Conservation (phyloP, 495 filamentous ascomycete species). For the Aspergillus nidulans region DNA sequence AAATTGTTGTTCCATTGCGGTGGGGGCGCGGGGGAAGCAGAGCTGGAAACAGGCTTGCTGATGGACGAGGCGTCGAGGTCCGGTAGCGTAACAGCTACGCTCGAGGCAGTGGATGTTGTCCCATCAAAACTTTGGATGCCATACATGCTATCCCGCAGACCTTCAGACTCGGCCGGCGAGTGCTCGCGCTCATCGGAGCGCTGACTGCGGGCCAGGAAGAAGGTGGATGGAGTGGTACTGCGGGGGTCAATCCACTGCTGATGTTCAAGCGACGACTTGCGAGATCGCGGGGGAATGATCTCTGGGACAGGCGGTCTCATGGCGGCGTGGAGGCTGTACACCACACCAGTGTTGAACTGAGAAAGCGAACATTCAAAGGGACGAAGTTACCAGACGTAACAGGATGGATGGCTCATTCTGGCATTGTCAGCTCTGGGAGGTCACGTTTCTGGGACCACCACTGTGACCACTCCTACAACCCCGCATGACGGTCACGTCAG, state of each 20-base stretch:
- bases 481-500: constrained; percentile 6
- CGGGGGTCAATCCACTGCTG: constrained; percentile 40
- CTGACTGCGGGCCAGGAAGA: constrained; percentile 41
- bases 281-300: constrained; percentile 22
- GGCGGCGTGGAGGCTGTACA: constrained; percentile 7
- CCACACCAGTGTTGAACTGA: background rate
- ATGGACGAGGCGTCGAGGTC: constrained; percentile 12
- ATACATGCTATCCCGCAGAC: constrained; percentile 44
- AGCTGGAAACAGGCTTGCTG: constrained; percentile 3
- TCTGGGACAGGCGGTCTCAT: constrained; percentile 43
- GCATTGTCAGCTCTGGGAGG: constrained; percentile 16
- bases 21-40: background rate
- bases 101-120: constrained; percentile 32
- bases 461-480: background rate
- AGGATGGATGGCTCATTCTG: background rate
- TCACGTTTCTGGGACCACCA: constrained; percentile 16
- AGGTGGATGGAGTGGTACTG: constrained; percentile 39
- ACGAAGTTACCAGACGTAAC: background rate
- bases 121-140: constrained; percentile 63
- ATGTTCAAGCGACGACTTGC: constrained; percentile 32
- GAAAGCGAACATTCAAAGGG: constrained; percentile 4
- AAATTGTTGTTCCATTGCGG: constrained; percentile 15
- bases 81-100: constrained; percentile 13
- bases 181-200: constrained; percentile 26
- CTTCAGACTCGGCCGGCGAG: constrained; percentile 20